phyloP scores from a whole-genome alignment of 345 rosid genomes.

The Hibiscus syriacus region DNA sequence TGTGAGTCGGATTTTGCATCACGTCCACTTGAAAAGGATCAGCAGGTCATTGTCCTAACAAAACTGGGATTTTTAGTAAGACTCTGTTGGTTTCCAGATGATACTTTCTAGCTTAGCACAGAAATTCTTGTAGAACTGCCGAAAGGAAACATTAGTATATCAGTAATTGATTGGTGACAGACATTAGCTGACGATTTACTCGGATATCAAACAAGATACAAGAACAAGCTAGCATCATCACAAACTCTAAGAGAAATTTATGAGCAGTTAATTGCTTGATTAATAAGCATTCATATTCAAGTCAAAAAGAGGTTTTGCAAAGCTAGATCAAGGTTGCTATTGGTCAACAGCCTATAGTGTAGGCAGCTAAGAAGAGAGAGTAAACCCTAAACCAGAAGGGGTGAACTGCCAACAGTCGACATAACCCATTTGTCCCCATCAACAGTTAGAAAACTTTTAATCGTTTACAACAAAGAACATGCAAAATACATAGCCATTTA shows the following conservation, averaged over 20 bases:
- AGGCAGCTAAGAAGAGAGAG: neutral
- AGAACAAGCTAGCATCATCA: neutral
- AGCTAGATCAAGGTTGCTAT: neutral
- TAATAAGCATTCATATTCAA: neutral
- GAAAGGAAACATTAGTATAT: neutral
- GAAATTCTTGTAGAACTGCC: constrained; percentile 75
- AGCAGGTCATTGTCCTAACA: constrained; percentile 37
- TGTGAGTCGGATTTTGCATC: constrained; percentile 18
- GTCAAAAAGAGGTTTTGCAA: neutral
- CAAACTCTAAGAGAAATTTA: neutral
- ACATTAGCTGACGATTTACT: neutral
- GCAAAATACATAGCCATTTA: too few species aligned
- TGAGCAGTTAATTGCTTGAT: neutral
- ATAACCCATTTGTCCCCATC: too few species aligned
- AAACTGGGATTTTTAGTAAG: constrained; percentile 34
- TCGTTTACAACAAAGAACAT: too few species aligned
- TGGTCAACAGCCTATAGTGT: neutral
- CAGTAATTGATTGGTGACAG: neutral
- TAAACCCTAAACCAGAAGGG: too few species aligned
- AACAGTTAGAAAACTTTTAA: too few species aligned
- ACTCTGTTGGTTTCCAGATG: constrained; percentile 64
- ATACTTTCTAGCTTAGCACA: constrained; percentile 61
- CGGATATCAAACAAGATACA: neutral
- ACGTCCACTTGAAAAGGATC: constrained; percentile 26
- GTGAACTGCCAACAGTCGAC: too few species aligned